Base-by-base conservation (phyloP, 2,329 filamentous ascomycete genomes). In the Arthrobotrys musiformis region DNA sequence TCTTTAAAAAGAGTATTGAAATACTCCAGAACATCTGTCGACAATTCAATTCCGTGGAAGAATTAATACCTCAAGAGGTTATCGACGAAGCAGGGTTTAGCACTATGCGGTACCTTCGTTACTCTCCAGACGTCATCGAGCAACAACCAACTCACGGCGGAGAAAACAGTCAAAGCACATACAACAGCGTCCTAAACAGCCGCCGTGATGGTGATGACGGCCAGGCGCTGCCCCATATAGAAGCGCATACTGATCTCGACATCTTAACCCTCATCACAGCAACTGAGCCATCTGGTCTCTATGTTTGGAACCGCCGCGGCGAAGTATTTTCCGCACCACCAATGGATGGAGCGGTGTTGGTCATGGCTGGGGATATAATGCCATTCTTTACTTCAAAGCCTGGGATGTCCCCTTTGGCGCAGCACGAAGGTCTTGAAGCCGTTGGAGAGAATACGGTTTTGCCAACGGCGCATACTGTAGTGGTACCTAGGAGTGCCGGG, bases 311-410 rank as follows among this genome's bases (percentile, higher is more conserved):
- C 40, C 64, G 64, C 13, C 40, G 62, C 13, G 56, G 58, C 9
- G 37, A 44, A 4, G 48, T 76, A 3, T 64, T 58, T 19, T 44
- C 63, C 2, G 72, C 72, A 7, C 64, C 56, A 42, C 64, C 72
- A 1, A 37, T 70, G 1, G 24, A 63, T 9, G 46, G 40, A 15
- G 26, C 72, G 1, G 72, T 76, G 4, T 17, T 76, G 4, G 37
- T 76, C 26, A 44, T 74, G 37, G 61, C 70, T 2, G 70, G 70
- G 2, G 70, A 74, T 63, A 46, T 66, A 30, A 74, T 74, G 70
- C 19, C 70, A 19, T 62, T 46, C 19, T 74, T 61, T 50, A 74
- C 70, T 2, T 33, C 62, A 17, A 52, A 54, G 1, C 30, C 60
- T 7, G 62, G 52, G 2, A 74, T 54, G 50, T 44, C 24, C 8